Evolutionary conservation across 495 filamentous ascomycete species (phyloP), one percentile per base, ranked within the genome.

Genomic region (Pseudoneurospora amorphoporcata): DNA sequence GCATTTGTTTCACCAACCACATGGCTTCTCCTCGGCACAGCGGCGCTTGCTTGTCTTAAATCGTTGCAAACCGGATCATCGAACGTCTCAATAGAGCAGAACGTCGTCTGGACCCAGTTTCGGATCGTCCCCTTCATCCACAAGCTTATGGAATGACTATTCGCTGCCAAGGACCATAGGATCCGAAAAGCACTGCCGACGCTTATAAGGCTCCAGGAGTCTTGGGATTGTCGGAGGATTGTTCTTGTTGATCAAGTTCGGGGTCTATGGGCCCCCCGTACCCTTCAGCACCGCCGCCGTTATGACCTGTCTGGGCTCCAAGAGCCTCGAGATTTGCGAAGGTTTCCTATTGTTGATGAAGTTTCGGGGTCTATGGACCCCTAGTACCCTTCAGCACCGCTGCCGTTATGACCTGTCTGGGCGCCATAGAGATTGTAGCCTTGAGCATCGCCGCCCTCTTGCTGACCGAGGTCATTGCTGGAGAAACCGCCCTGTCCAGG

Each of bases 391-490:
- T 82, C 79, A 32, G 84, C 86, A 40, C 85, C 86, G 9, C 91
- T 86, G 38, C 91, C 91, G 78, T 93, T 93, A 77, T 93, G 91
- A 37, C 87, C 84, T 41, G 88, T 81, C 80, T 92, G 91, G 43
- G 87, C 82, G 5, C 85, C 84, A 80, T 94, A 94, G 23, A 79
- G 72, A 53, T 86, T 80, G 72, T 85, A 85, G 70, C 88, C 89
- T 75, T 90, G 90, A 42, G 84, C 83, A 69, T 86, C 90, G 3
- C 85, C 83, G 42, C 86, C 86, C 12, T 78, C 82, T 73, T 84
- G 87, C 73, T 88, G 88, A 14, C 80, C 80, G 40, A 85, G 83
- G 70, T 87, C 88, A 73, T 90, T 83, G 39, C 87, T 87, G 47
- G 86, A 83, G 77, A 90, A 93, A 8, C 82, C 82, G 65, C 84